Conservation (phyloP, 768 basidiomycete species). For the Leccinum broughii region DNA sequence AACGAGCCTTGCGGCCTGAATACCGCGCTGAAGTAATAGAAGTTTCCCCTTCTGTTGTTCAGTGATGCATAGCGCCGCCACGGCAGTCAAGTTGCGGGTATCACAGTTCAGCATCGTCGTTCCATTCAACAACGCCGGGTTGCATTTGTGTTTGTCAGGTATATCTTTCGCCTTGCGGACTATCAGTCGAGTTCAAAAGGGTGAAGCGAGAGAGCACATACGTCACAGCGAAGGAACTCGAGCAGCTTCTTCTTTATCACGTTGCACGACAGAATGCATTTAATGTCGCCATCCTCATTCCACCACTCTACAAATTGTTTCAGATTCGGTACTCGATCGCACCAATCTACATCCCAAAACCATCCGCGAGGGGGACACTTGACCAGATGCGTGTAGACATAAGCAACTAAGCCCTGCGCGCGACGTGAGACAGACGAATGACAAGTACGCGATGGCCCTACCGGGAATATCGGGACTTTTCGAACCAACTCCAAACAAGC, state of each 20-base stretch:
- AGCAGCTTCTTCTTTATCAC: constrained; percentile 15
- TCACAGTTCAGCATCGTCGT: constrained; percentile 18
- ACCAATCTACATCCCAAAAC: constrained; percentile 15
- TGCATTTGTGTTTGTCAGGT: constrained; percentile 23
- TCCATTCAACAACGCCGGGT: constrained; percentile 21
- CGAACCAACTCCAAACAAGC: constrained; percentile 18
- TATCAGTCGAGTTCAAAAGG: constrained; percentile 9
- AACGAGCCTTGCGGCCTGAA: background rate
- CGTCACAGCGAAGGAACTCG: constrained; percentile 15
- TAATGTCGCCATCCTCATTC: constrained; percentile 2
- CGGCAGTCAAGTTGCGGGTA: constrained; percentile 20
- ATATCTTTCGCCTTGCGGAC: constrained; percentile 9
- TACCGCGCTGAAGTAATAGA: background rate
- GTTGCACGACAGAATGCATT: constrained; percentile 17
- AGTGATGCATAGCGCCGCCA: constrained; percentile 15
- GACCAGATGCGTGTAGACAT: constrained; percentile 29
- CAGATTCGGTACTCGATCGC: constrained; percentile 5
- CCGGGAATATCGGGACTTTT: constrained; percentile 26
- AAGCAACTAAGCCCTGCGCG: constrained; percentile 26
- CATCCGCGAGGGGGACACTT: constrained; percentile 16
- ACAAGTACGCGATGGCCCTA: constrained; percentile 7
- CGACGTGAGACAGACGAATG: constrained; percentile 9
- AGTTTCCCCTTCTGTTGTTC: constrained; percentile 7
- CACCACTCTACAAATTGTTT: constrained; percentile 11
- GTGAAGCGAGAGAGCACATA: constrained; percentile 2